Evolutionary conservation across 768 basidiomycete genomes (phyloP), one percentile per base, ranked within the genome.

Genomic region (Rhizopogon vinicolor): DNA sequence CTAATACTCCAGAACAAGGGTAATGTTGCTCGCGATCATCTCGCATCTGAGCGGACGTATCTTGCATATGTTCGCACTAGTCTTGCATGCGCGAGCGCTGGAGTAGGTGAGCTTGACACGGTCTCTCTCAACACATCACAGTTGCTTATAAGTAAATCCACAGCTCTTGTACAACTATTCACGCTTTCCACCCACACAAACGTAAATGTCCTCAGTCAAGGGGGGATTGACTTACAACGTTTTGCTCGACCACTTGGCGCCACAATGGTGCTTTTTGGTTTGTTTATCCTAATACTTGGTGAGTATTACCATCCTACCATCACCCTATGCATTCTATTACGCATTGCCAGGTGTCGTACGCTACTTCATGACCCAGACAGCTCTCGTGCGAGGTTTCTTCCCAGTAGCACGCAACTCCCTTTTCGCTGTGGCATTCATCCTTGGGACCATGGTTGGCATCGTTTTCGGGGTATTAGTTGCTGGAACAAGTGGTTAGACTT

Each of bases 11-110:
- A 83, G 62, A 86, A 86, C 63, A 75, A 75, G 19, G 84, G 84
- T 8, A 84, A 79, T 58, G 82, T 83, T 2, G 84, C 84, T 7
- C 75, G 84, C 9, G 84, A 86, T 60, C 84, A 86, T 60, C 71
- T 86, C 0, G 84, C 84, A 2, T 80, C 77, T 14, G 84, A 86
- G 60, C 72, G 84, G 45, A 85, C 84, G 2, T 85, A 82, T 61
- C 68, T 86, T 39, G 83, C 84, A 12, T 86, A 85, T 59, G 72
- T 83, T 48, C 75, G 84, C n/a, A 86, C 84, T 2, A 84, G 83
- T 61, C 71, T 86, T 45, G 78, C 81, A 1, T 73, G 84, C 39
- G 79, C 82, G 3, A 77, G 81, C 2, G 72, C 81, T 5, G 84
- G 84, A 33, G 82, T 86, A 37, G 84, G 83, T 83, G 54, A 60